Evolutionary conservation across 345 rosid genomes (phyloP), one percentile per base, ranked within the genome.

Genomic region (Mercurialis annua): DNA sequence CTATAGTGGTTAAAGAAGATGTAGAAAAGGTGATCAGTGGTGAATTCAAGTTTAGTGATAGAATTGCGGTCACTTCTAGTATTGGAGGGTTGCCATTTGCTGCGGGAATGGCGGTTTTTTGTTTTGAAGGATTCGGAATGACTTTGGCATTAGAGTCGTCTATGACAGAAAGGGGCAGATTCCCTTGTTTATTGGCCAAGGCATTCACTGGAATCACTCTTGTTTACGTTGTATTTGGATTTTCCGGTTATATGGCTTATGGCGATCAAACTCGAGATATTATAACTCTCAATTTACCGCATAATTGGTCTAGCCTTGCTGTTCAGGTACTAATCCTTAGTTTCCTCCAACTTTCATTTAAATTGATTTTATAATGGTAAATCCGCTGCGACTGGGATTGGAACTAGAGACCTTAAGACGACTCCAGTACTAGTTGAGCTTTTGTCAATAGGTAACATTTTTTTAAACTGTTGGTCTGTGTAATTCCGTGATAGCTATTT

Each of bases 91-190:
- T 94, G 71, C 97, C 96, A 0, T 89, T 91, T 73, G 99, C 98
- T 0, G 86, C 76, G 54, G 99, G 99, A 52, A 86, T 89, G 90
- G 97, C 98, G 0, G 90, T 94, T 58, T 94, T 88, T 62, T 91
- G 97, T 73, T 94, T 94, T 21, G 96, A 94, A 72, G 99, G 99
- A 34, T 91, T 91, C 52, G 96, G 92, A 1, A 91, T 91, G 99
- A 94, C 98, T 0, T 61, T 94, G 77, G 85, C 96, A 40, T 61
- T 94, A 38, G 93, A 94, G 80, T 68, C 77, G 59, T 94, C 99
- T 4, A 89, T 89, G 98, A 92, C 29, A 69, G 89, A 94, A 3
- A 89, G 76, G 66, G 55, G 79, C 10, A 76, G 77, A 16, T 94
- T 88, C 69, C 83, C 85, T 48, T 82, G 77, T 77, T 49, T 91